A percentile compares a stretch with the other conserved stretches of the same genome.
These are phyloP conservation scores for Thielaviopsis euricoi DNA, from an alignment of 2,329 filamentous ascomycete species.

Conservation along the genomic window DNA sequence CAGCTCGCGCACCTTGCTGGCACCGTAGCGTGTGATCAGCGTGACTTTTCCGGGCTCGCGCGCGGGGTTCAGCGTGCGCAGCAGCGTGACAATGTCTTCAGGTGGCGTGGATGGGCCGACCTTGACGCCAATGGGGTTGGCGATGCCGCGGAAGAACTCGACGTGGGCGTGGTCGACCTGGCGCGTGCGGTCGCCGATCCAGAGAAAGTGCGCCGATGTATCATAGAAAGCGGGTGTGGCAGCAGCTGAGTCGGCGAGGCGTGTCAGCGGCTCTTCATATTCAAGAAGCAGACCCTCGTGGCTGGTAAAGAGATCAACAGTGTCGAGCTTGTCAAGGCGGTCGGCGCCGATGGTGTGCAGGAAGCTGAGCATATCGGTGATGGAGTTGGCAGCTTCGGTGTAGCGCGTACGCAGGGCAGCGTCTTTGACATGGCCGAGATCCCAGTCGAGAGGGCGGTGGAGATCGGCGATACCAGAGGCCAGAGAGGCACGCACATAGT, in stretches of 20 bases:
- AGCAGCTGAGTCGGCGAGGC: constrained; percentile 42
- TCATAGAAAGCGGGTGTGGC: constrained; percentile 45
- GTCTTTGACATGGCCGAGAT: constrained; percentile 77
- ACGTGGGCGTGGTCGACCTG: constrained; percentile 89
- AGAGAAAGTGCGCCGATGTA: constrained; percentile 91
- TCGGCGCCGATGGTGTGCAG: constrained; percentile 87
- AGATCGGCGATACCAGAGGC: constrained; percentile 84
- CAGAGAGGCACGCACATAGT: constrained; percentile 75
- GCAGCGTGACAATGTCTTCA: constrained; percentile 58
- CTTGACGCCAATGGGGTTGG: constrained; percentile 93
- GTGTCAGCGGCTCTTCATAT: constrained; percentile 80
- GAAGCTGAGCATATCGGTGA: constrained; percentile 84
- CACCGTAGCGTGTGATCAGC: constrained; percentile 88
- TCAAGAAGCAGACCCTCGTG: constrained; percentile 89
- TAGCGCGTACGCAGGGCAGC: constrained; percentile 74
- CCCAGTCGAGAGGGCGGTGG: constrained; percentile 88
- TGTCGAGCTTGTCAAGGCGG: constrained; percentile 68
- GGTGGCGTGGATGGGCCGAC: constrained; percentile 73
- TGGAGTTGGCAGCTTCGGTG: constrained; percentile 63
- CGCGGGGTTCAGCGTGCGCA: constrained; percentile 71
- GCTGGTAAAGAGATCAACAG: constrained; percentile 86
- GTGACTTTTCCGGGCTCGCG: constrained; percentile 85
- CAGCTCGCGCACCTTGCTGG: constrained; percentile 54
- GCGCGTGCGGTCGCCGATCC: constrained; percentile 92
- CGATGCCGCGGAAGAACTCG: constrained; percentile 91